A percentile compares a stretch with the other conserved stretches of the same genome.
Conservation (phyloP, 441 rosid genomes). For the Croton laevigatus region DNA sequence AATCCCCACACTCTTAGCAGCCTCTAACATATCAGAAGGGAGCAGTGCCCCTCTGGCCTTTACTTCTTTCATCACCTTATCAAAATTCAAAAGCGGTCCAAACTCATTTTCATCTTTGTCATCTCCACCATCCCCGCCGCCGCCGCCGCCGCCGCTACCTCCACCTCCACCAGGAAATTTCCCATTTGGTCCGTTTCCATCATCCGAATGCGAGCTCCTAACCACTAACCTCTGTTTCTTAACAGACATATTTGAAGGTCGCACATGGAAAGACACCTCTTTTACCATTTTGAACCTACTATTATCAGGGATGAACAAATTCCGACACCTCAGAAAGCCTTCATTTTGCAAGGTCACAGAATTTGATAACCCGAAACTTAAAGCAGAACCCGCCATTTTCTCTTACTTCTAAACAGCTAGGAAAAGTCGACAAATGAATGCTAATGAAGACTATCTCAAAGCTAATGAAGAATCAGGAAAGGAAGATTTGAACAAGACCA, state of each 20-base stretch:
- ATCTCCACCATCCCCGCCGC: no score
- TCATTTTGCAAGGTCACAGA: slow-evolving; percentile 32
- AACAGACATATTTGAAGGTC: not conserved
- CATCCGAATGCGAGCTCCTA: slow-evolving; percentile 5
- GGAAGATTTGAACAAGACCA: not conserved
- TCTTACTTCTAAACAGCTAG: not conserved
- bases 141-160: slow-evolving; percentile 35
- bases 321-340: slow-evolving; percentile 22
- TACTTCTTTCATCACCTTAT: slow-evolving; percentile 70
- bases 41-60: slow-evolving; percentile 68
- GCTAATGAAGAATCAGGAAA: not conserved
- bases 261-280: slow-evolving; percentile 23
- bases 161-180: slow-evolving; percentile 38
- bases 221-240: slow-evolving; percentile 16
- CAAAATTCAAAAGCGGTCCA: slow-evolving; percentile 78
- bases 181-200: slow-evolving; percentile 48
- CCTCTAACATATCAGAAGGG: slow-evolving; percentile 86
- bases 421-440: slow-evolving; percentile 37
- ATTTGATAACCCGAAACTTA: slow-evolving; percentile 33
- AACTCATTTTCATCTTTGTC: slow-evolving; percentile 77
- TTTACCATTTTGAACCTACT: slow-evolving; percentile 20
- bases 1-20: slow-evolving; percentile 73
- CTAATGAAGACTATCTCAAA: not conserved
- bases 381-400: slow-evolving; percentile 39
- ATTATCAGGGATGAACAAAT: slow-evolving; percentile 7